Base-by-base conservation (phyloP, 73 alveolate genomes). In the Paramecium primaurelia region DNA sequence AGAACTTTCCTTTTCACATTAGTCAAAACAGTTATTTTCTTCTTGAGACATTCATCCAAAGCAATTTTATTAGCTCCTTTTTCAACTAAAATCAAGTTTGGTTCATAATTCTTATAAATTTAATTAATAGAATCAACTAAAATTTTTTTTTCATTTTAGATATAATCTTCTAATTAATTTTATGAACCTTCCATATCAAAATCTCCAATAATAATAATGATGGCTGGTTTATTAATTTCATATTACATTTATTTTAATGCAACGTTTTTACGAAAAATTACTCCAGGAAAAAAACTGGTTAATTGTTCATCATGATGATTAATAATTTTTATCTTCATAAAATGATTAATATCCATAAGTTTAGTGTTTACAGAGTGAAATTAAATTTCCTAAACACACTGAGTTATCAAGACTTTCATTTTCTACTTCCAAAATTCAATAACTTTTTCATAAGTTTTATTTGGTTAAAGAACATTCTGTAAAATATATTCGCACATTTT, bases 1-100 rank as follows among this genome's bases (percentile, higher is more conserved):
- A 75, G 60, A n/a, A 42, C 58, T 4, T 36, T 11, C n/a, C 16
- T 22, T 75, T 75, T 75, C 10, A 75, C 60, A 34, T 75, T 75
- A 14, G 60, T 36, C 5, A 75, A 14, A 3, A 75, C 88, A 0
- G 88, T 75, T 7, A 75, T 42, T 20, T 20, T 42, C 18, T 75
- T 75, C 26, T 75, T 75, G 3, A 38, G 20, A n/a, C 58, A 42
- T 75, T 30, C 38, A 38, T 75, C 88, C 14, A 75, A 75, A 2
- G 88, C 88, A 36, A 38, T 36, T 20, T 75, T 75, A 37, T 75
- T 75, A 11, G 88, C 88, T 75, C 60, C 58, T 36, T 75, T 75
- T 38, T 75, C 88, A 30, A 75, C 60, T 11, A 75, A 38, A 14
- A 75, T 75, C 16, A 75, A 38, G 37, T 75, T 75, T n/a, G 88